Percentiles rank a stretch among this genome's conserved stretches.
Conservation (phyloP, 139 green algal species). For the Chlamydomonas incerta region DNA sequence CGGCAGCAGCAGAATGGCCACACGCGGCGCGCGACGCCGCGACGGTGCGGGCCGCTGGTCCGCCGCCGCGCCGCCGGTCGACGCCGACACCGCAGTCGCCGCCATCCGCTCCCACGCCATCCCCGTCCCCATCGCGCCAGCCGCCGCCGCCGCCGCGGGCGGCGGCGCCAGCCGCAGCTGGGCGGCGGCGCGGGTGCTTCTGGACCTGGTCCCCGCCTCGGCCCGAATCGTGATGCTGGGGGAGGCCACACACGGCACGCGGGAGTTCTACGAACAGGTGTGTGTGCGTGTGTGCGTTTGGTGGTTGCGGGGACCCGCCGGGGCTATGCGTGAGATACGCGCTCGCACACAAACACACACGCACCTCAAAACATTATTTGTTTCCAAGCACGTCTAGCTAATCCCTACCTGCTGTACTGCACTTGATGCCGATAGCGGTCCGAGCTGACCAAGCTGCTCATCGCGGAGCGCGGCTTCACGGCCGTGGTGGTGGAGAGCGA, state of each 20-base stretch:
- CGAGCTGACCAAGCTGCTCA: slow-evolving; percentile 68
- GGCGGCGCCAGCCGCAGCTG: no score
- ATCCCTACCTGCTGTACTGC: neutral
- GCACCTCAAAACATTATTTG: neutral
- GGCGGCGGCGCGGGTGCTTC: neutral
- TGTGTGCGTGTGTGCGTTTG: neutral
- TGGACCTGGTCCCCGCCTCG: neutral
- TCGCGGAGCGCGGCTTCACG: slow-evolving; percentile 53
- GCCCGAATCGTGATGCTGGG: slow-evolving; percentile 44
- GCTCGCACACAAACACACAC: neutral
- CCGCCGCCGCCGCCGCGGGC: no score
- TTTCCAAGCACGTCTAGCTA: neutral
- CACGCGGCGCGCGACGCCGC: no score
- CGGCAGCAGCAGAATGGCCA: no score
- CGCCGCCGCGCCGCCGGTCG: no score
- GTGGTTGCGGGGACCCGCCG: neutral
- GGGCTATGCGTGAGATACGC: neutral
- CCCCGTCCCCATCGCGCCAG: no score
- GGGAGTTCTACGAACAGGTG: slow-evolving; percentile 68
- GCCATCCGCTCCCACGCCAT: no score
- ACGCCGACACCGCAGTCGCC: no score
- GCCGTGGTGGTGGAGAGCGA: slow-evolving; percentile 60
- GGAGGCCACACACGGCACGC: slow-evolving; percentile 72
- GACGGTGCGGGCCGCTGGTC: no score
- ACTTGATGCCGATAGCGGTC: slow-evolving; percentile 35